Percentiles rank a stretch among this genome's conserved stretches.
Conservation (phyloP, 441 rosid genomes). For the Eutrema salsugineum region DNA sequence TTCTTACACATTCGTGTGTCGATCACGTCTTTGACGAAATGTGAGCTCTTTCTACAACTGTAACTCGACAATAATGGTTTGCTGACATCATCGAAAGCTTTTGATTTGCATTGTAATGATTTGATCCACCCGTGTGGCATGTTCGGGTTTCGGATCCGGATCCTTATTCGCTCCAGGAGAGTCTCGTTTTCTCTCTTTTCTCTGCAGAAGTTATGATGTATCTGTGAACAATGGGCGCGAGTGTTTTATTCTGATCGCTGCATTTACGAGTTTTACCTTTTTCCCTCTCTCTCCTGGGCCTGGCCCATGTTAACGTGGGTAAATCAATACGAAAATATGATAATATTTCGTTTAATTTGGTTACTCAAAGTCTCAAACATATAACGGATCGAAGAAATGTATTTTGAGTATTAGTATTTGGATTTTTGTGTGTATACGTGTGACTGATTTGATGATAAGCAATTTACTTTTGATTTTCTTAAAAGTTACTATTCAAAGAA, state of each 20-base stretch:
- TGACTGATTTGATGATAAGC: neutral
- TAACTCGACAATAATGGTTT: constrained; percentile 17
- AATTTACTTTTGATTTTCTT: neutral
- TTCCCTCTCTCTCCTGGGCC: neutral
- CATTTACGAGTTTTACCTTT: neutral
- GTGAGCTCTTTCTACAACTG: constrained; percentile 46
- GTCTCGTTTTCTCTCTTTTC: neutral
- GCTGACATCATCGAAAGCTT: constrained; percentile 70
- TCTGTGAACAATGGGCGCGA: neutral
- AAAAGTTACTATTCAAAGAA: neutral
- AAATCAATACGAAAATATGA: neutral
- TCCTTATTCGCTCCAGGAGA: neutral
- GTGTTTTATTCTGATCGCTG: neutral
- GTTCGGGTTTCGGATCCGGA: neutral
- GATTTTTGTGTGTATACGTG: neutral
- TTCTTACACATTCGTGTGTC: constrained; percentile 30
- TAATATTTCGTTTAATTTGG: neutral
- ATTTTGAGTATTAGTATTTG: too few species aligned
- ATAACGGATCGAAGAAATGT: too few species aligned
- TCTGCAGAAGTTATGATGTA: neutral
- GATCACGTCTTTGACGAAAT: constrained; percentile 60
- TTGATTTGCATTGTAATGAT: constrained; percentile 76
- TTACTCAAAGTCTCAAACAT: neutral
- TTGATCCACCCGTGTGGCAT: constrained; percentile 75
- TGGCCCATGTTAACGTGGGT: constrained; percentile 7